A percentile compares a stretch with the other conserved stretches of the same genome.
These are phyloP conservation scores for Salisapilia sapeloensis DNA, from an alignment of 352 stramenopile species.

Conservation along the genomic window DNA sequence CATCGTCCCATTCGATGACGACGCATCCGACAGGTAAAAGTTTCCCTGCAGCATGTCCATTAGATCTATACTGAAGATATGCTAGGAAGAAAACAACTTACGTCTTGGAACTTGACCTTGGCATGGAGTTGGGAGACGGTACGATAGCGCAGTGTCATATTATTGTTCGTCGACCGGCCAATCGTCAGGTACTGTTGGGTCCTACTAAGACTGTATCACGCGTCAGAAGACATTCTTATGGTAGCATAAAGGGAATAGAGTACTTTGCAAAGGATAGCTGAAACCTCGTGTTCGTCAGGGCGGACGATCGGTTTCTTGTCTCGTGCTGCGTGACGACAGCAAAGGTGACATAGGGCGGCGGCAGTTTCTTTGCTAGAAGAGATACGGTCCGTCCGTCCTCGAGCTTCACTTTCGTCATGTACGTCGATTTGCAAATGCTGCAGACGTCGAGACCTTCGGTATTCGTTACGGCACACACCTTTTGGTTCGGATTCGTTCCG, in stretches of 20 bases:
- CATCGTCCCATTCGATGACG: slow-evolving; percentile 77
- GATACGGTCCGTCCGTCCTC: slow-evolving; percentile 74
- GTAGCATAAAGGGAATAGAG: slow-evolving; percentile 4
- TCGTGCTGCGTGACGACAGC: slow-evolving; percentile 84
- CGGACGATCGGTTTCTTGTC: slow-evolving; percentile 57
- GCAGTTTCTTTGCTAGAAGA: slow-evolving; percentile 73
- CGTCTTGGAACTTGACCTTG: slow-evolving; percentile 67
- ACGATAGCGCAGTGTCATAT: slow-evolving; percentile 73
- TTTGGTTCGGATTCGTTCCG: slow-evolving; percentile 63
- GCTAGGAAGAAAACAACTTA: slow-evolving; percentile 11
- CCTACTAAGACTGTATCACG: slow-evolving; percentile 27
- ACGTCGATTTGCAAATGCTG: slow-evolving; percentile 85
- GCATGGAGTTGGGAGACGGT: slow-evolving; percentile 76
- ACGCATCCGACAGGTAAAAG: slow-evolving; percentile 56
- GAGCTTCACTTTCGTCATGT: slow-evolving; percentile 79
- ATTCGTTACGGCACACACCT: slow-evolving; percentile 82
- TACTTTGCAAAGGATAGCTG: slow-evolving; percentile 85
- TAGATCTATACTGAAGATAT: not conserved
- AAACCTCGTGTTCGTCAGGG: slow-evolving; percentile 84
- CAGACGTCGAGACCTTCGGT: slow-evolving; percentile 78
- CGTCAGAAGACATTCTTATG: slow-evolving; percentile 1
- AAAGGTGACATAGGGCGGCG: slow-evolving; percentile 83
- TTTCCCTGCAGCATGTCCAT: slow-evolving; percentile 20
- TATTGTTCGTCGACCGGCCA: slow-evolving; percentile 65
- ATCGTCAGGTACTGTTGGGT: slow-evolving; percentile 64